Evolutionary conservation across 805 yeast genomes (phyloP).

Genomic region (Candida sonorensis): DNA sequence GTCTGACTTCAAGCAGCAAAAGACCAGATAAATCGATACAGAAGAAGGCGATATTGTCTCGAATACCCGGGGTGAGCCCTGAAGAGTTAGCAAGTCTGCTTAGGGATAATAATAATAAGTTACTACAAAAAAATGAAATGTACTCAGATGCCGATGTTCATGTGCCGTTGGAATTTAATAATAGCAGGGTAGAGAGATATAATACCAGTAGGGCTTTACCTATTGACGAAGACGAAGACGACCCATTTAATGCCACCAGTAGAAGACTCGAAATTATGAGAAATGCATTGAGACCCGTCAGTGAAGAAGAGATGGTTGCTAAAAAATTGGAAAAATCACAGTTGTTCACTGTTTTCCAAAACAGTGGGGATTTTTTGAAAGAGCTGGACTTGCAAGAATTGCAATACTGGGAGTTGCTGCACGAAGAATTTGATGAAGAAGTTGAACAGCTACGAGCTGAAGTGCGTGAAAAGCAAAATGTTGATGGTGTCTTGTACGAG

Average conservation of each 20-base stretch:
- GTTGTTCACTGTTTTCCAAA: slow-evolving; percentile 22
- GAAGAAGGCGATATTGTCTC: not conserved
- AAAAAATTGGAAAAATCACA: slow-evolving; percentile 18
- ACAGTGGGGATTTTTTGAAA: slow-evolving; percentile 20
- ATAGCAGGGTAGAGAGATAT: no score
- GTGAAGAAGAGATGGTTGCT: slow-evolving; percentile 17
- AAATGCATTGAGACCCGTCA: slow-evolving; percentile 21
- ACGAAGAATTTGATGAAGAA: slow-evolving; percentile 26
- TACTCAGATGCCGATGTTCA: not conserved
- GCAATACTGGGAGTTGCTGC: slow-evolving; percentile 26
- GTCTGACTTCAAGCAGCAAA: no score
- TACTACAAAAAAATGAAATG: no score
- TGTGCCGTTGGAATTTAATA: slow-evolving; percentile 1
- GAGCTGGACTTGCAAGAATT: slow-evolving; percentile 24
- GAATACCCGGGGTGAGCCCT: not conserved
- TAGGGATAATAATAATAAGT: no score
- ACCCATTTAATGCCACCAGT: slow-evolving; percentile 16
- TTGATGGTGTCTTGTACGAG: no score
- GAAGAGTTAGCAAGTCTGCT: not conserved
- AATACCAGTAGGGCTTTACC: no score
- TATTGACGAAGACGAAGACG: slow-evolving; percentile 1
- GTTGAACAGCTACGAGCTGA: slow-evolving; percentile 14
- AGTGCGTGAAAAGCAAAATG: slow-evolving; percentile 2
- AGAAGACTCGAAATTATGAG: slow-evolving; percentile 20
- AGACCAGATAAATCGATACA: not conserved